Evolutionary conservation across 768 basidiomycete genomes (phyloP), one percentile per base, ranked within the genome.

Genomic region (Amylocystis lapponica): DNA sequence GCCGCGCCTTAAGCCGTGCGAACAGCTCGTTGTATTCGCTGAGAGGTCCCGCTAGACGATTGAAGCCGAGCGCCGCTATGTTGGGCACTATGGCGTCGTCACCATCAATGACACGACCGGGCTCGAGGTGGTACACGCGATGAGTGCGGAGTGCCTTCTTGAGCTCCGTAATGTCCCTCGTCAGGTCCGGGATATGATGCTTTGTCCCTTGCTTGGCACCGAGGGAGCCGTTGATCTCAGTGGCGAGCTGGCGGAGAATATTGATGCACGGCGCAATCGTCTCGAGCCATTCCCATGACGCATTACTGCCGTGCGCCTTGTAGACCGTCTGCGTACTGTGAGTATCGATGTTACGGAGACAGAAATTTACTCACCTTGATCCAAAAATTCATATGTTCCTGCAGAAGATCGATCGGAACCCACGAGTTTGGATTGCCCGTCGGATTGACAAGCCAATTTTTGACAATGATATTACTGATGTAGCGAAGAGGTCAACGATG

Each of bases 221-320:
- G 3, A 63, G 54, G 3, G 31, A 21, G 0, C 5, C 22, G 32
- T 61, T 56, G 16, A 69, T 50, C 9, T 56, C 51, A 1, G 47
- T 45, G 0, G 54, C 54, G 19, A 63, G 56, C 4, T 43, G 39
- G 0, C 59, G 56, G 1, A 65, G 57, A 25, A 62, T 37, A 14
- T 51, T 32, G 30, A 65, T 46, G 25, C 60, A 62, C 2, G 66
- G 66, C 0, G 60, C 47, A 13, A 67, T 53, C 38, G 49, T 54
- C 5, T 38, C 43, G 0, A 66, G 59, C 66, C 64, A 66, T 17
- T 65, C 60, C 62, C 62, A 66, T 7, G 64, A 65, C n/a, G 60
- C 54, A 25, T 54, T 48, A 16, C 56, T 56, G 3, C 62, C 65
- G 31, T 66, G 60, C 0, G 62, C 65, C 22, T 54, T 50, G 35